Conservation (phyloP, 139 green algal species). For the Asterochloris sp. region DNA sequence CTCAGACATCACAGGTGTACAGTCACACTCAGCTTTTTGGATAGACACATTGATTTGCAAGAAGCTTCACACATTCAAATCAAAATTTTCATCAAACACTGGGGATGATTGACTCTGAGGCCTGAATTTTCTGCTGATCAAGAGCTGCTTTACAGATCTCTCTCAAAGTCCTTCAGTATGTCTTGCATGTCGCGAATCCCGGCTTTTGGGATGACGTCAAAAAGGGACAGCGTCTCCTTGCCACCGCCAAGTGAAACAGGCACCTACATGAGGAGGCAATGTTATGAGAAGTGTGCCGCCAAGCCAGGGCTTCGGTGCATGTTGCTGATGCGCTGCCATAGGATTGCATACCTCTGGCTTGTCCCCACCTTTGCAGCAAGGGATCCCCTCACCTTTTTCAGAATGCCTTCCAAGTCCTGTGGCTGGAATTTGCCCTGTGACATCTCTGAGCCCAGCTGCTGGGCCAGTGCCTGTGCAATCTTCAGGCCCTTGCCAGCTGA, state of each 20-base stretch:
- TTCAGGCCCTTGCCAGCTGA: conserved; percentile 25
- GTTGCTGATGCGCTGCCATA: too few species aligned
- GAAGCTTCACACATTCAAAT: too few species aligned
- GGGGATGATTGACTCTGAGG: too few species aligned
- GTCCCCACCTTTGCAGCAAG: too few species aligned
- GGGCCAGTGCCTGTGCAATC: conserved; percentile 11
- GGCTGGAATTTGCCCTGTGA: not conserved
- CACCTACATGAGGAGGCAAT: not conserved
- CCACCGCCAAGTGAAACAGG: conserved; percentile 1
- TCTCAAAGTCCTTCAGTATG: conserved; percentile 17
- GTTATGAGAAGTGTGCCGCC: too few species aligned
- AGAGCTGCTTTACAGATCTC: conserved; percentile 2
- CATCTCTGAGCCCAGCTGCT: conserved; percentile 10
- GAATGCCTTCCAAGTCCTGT: not conserved
- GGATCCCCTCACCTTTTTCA: not conserved
- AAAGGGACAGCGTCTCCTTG: conserved; percentile 2
- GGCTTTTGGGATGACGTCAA: not conserved
- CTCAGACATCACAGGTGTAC: too few species aligned
- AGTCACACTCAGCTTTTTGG: too few species aligned
- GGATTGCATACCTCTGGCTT: too few species aligned
- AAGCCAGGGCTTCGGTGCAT: too few species aligned
- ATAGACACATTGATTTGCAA: too few species aligned
- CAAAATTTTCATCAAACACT: too few species aligned
- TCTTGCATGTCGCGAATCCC: conserved; percentile 8
- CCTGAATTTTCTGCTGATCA: too few species aligned